Evolutionary conservation across 345 rosid genomes (phyloP), one percentile per base, ranked within the genome.

Genomic region (Syzygium grande): DNA sequence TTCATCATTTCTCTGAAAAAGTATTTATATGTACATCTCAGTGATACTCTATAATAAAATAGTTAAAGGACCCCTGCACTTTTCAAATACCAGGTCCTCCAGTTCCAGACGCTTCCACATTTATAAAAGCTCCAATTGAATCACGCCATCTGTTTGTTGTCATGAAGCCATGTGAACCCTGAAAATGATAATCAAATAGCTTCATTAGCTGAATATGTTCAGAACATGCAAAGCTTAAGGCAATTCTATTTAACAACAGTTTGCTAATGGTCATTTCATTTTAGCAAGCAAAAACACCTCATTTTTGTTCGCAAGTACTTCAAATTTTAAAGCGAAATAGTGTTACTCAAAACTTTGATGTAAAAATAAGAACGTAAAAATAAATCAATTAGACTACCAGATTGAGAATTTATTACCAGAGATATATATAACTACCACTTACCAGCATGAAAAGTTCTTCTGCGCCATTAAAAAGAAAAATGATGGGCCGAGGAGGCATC

Each of bases 141-240:
- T 96, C 95, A 77, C 93, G 95, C 98, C 98, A 95, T 93, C 91
- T 94, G 90, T 96, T 90, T 86, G 96, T 92, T 87, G 90, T 96
- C 96, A 98, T 94, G 92, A 98, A 98, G 90, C 99, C 99, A 89
- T 98, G 99, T 84, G 99, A 93, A 79, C 97, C 99, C 99, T 98
- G 92, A 59, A 92, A 93, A 86, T 89, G 41, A 87, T 89, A 90
- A 89, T 83, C 84, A 91, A 77, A 55, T 85, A 34, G 22, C 80
- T 73, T 73, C 80, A 34, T 38, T 55, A 54, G 38, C 59, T 29
- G 17, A n/a, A 84, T 85, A 87, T 86, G 86, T 61, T 85, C 87
- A 79, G 84, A 51, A 85, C 41, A 78, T 86, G 84, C 38, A 52
- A 90, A 80, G 41, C 52, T 65, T 85, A 90, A 86, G 80, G 80